Percentiles rank a stretch among this genome's conserved stretches.
Conservation (phyloP, 202 grass and related monocot species). For the Sporobolus alterniflorus region DNA sequence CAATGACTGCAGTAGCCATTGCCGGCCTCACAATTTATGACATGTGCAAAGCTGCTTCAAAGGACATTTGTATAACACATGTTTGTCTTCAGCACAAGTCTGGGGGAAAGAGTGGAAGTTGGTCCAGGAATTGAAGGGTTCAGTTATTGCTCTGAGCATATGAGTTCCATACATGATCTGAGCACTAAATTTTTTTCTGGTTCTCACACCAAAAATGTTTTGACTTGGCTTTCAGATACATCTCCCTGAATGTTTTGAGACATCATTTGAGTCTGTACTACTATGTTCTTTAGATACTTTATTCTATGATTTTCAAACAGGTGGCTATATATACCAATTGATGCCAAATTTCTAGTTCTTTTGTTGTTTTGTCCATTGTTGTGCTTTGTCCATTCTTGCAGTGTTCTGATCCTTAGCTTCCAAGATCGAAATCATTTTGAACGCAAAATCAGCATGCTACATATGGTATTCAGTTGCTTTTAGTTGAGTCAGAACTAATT, state of each 20-base stretch:
- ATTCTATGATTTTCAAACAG: not conserved
- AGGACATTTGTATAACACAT: constrained; percentile 88
- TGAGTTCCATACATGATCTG: not conserved
- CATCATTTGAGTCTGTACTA: constrained; percentile 14
- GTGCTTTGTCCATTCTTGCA: not conserved
- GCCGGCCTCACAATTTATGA: constrained; percentile 92
- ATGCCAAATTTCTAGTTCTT: constrained; percentile 21
- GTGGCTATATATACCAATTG: constrained; percentile 25
- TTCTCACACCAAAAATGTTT: not conserved
- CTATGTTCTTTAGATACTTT: not conserved
- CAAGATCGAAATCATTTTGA: constrained; percentile 10
- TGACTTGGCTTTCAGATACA: constrained; percentile 29
- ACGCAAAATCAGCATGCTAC: not conserved
- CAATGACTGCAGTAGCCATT: constrained; percentile 83
- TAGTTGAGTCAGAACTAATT: not conserved
- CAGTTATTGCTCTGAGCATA: not conserved
- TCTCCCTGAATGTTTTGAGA: not conserved
- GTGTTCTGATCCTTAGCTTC: not conserved
- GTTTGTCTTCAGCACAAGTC: constrained; percentile 74
- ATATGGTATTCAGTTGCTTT: not conserved
- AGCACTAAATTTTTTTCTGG: not conserved
- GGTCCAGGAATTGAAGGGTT: constrained; percentile 62
- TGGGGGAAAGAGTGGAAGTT: constrained; percentile 85
- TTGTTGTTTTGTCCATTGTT: not conserved
- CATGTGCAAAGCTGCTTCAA: constrained; percentile 96